Conservation (phyloP, 1,284 basidiomycete species). For the Moesziomyces antarcticus region DNA sequence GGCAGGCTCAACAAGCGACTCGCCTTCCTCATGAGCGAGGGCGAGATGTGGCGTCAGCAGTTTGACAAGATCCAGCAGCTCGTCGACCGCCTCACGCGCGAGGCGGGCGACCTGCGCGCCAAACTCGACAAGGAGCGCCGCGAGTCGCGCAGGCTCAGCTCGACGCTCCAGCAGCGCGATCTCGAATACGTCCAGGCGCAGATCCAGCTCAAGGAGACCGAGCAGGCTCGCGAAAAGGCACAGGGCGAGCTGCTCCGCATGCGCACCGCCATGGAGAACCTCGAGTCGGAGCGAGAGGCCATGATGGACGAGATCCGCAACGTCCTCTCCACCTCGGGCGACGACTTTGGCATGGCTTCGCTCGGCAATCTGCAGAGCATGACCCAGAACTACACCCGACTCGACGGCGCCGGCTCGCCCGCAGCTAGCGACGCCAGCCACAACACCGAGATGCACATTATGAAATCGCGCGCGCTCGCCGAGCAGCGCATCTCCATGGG, state of each 20-base stretch:
- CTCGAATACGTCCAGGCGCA: constrained; percentile 58
- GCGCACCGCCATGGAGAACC: constrained; percentile 58
- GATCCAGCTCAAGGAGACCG: constrained; percentile 59
- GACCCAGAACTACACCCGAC: constrained; percentile 26
- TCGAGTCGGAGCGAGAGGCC: constrained; percentile 57
- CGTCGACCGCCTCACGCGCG: constrained; percentile 83
- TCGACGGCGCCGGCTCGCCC: constrained; percentile 26
- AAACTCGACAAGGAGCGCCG: constrained; percentile 89
- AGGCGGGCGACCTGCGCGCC: constrained; percentile 79
- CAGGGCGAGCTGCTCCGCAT: constrained; percentile 54
- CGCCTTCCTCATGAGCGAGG: constrained; percentile 90
- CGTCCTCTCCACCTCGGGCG: constrained; percentile 42
- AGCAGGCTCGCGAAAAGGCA: constrained; percentile 59
- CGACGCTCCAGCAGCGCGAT: constrained; percentile 55
- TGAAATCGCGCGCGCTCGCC: constrained; percentile 56
- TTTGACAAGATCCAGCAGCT: constrained; percentile 90
- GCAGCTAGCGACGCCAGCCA: constrained; percentile 42
- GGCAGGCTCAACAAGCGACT: constrained; percentile 73
- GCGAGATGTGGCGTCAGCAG: constrained; percentile 86
- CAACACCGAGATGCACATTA: constrained; percentile 54
- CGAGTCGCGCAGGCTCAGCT: constrained; percentile 81
- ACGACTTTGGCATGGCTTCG: constrained; percentile 46
- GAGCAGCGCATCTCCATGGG: constrained; percentile 60
- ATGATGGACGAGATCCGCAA: constrained; percentile 66
- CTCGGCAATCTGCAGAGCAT: constrained; percentile 49